Conservation (phyloP, 1,139 yeast species). For the Yamadazyma taylorii region DNA sequence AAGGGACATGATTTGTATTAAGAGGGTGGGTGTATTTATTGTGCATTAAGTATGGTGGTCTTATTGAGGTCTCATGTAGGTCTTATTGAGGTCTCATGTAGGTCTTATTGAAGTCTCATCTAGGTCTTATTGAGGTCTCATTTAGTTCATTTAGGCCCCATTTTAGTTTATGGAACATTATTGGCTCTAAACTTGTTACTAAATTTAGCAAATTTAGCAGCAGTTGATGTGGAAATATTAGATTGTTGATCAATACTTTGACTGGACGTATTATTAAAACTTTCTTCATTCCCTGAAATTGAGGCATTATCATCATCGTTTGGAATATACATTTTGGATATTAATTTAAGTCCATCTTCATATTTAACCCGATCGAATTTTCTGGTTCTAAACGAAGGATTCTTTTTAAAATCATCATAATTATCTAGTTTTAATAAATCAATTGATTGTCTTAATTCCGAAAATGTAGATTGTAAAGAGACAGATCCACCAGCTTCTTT, state of each 20-base stretch:
- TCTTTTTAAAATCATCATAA: conserved; percentile 41
- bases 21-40: too few species aligned
- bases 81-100: too few species aligned
- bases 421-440: conserved; percentile 40
- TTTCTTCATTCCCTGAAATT: conserved; percentile 18
- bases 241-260: conserved; percentile 28
- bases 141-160: too few species aligned
- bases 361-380: conserved; percentile 41
- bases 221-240: conserved; percentile 28
- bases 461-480: conserved; percentile 45
- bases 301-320: conserved; percentile 16
- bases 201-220: conserved; percentile 45
- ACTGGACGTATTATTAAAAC: conserved; percentile 18
- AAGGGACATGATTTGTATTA: conserved; percentile 3
- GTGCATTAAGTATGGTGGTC: too few species aligned
- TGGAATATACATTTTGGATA: conserved; percentile 35
- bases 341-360: conserved; percentile 42
- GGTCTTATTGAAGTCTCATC: too few species aligned
- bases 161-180: conserved; percentile 2
- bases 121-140: too few species aligned
- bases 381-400: conserved; percentile 42
- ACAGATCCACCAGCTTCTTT: conserved; percentile 34
- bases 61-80: too few species aligned
- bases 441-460: conserved; percentile 46
- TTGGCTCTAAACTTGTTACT: conserved; percentile 20